Conservation (phyloP, 768 basidiomycete species). For the Leccinum pellstonianum region DNA sequence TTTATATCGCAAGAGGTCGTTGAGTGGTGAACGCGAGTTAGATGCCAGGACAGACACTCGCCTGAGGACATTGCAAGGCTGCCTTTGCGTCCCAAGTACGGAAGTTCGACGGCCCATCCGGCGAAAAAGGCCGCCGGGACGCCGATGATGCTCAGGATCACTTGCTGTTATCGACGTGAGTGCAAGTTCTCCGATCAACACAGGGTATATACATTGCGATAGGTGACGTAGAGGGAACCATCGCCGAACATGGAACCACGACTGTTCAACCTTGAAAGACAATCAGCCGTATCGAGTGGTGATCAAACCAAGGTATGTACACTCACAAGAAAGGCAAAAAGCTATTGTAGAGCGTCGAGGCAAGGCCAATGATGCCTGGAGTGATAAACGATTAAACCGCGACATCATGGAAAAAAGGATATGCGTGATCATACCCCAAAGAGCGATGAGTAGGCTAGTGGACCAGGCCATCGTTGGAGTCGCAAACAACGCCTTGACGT, state of each 20-base stretch:
- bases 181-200: neutral
- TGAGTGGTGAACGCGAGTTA: constrained; percentile 33
- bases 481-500: constrained; percentile 62
- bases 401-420: neutral
- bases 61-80: constrained; percentile 64
- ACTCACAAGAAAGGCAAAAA: constrained; percentile 54
- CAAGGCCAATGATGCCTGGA: constrained; percentile 69
- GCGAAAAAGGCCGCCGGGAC: constrained; percentile 72
- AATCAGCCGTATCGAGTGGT: neutral
- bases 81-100: constrained; percentile 62
- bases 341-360: constrained; percentile 63
- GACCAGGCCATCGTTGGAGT: constrained; percentile 64
- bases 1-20: constrained; percentile 44
- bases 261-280: constrained; percentile 47
- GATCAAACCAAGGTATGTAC: neutral
- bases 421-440: constrained; percentile 41
- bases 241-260: constrained; percentile 70
- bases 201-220: constrained; percentile 56
- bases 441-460: constrained; percentile 53
- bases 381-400: constrained; percentile 1
- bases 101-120: constrained; percentile 68
- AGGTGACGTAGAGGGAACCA: constrained; percentile 65
- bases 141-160: constrained; percentile 65
- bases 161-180: constrained; percentile 53
- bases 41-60: constrained; percentile 33